These are phyloP conservation scores for Laburnicola sp. DNA, from an alignment of 2,329 filamentous ascomycete genomes.

Conservation along the genomic window DNA sequence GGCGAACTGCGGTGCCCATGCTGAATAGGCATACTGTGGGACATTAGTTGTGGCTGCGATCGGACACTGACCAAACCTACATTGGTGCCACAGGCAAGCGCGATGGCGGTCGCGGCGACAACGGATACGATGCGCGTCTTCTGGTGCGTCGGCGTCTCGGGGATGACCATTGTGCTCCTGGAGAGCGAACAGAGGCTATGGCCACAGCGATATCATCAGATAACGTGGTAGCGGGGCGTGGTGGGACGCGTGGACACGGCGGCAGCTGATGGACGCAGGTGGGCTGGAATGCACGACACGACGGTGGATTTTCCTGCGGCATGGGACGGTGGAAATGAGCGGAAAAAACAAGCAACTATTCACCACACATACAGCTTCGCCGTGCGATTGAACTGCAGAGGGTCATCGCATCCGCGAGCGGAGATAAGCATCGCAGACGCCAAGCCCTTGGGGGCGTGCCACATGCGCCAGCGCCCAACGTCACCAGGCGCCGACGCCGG, in stretches of 20 bases:
- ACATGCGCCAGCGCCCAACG: slow-evolving; percentile 1
- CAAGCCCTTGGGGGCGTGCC: slow-evolving; percentile 2
- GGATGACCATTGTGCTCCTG: slow-evolving; percentile 27
- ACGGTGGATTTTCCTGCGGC: not conserved
- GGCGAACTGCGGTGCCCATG: slow-evolving; percentile 95
- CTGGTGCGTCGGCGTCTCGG: slow-evolving; percentile 50
- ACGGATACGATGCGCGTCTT: slow-evolving; percentile 78
- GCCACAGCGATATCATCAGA: slow-evolving; percentile 24
- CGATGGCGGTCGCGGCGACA: slow-evolving; percentile 79
- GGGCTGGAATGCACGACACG: not conserved
- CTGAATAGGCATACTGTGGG: slow-evolving; percentile 89
- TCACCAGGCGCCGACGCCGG: slow-evolving; percentile 4
- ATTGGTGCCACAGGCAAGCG: slow-evolving; percentile 90
- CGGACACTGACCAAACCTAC: slow-evolving; percentile 54
- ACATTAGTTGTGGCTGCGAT: slow-evolving; percentile 27
- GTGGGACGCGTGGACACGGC: slow-evolving; percentile 5
- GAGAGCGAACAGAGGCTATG: slow-evolving; percentile 16
- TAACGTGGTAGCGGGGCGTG: slow-evolving; percentile 8
- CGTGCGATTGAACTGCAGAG: not conserved
- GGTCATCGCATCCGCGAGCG: not conserved
- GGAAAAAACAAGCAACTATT: not conserved
- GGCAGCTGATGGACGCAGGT: slow-evolving; percentile 7
- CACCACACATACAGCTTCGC: not conserved
- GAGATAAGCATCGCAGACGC: slow-evolving; percentile 7
- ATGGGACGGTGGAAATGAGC: not conserved